phyloP scores from a whole-genome alignment of 2,329 filamentous ascomycete genomes.

The Talaromyces sp. region DNA sequence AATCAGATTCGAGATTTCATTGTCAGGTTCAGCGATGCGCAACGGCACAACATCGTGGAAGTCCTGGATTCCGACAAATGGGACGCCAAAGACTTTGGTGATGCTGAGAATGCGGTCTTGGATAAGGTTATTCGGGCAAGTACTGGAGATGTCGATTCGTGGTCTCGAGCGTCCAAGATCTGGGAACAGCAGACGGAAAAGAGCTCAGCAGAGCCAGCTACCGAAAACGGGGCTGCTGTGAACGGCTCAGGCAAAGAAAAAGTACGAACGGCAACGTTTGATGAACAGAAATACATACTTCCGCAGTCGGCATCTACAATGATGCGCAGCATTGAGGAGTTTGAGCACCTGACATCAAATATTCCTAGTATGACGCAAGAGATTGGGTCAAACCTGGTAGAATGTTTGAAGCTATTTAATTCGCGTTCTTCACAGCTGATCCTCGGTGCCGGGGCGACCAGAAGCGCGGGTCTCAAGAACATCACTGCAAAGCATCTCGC shows the following conservation, averaged over 20 bases:
- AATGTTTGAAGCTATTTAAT: constrained; percentile 90
- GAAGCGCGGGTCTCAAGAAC: constrained; percentile 84
- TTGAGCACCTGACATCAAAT: constrained; percentile 73
- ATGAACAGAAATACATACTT: constrained; percentile 79
- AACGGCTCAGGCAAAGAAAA: constrained; percentile 54
- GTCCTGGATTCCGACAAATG: constrained; percentile 59
- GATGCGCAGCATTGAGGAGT: constrained; percentile 73
- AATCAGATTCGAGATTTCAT: constrained; percentile 60
- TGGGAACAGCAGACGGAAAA: constrained; percentile 39
- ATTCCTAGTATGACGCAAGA: constrained; percentile 88
- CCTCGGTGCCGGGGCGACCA: constrained; percentile 85
- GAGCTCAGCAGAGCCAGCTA: constrained; percentile 17
- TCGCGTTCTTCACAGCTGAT: constrained; percentile 95
- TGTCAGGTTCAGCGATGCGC: constrained; percentile 51
- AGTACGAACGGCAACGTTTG: constrained; percentile 68
- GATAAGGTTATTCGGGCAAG: constrained; percentile 54
- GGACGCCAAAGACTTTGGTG: constrained; percentile 60
- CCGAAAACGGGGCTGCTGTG: constrained; percentile 32
- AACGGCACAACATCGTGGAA: constrained; percentile 53
- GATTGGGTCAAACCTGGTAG: constrained; percentile 70
- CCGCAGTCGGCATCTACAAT: constrained; percentile 78
- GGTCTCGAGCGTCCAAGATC: constrained; percentile 48
- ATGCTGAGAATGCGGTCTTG: constrained; percentile 47
- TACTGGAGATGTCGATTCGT: constrained; percentile 53
- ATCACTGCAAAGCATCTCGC: constrained; percentile 95